Evolutionary conservation across 805 yeast species (phyloP).

Genomic region (Grigorovia yakushimaensis): DNA sequence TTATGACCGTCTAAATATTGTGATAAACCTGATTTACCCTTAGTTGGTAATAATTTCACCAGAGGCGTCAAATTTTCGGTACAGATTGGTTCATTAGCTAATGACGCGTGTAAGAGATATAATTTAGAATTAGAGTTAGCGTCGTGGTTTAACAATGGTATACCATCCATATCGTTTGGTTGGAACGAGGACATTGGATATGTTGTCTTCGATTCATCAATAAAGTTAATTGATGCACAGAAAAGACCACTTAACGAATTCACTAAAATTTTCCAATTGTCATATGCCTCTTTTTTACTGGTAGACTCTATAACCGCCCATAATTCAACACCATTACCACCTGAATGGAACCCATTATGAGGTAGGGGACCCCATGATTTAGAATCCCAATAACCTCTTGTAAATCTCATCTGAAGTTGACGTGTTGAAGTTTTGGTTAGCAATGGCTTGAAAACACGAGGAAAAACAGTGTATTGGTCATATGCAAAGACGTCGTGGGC

Average conservation of each 20-base stretch:
- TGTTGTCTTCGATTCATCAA: constrained; percentile 71
- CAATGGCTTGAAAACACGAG: constrained; percentile 72
- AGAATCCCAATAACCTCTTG: constrained; percentile 94
- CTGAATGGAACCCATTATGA: constrained; percentile 55
- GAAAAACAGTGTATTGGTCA: constrained; percentile 60
- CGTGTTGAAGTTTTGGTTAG: constrained; percentile 55
- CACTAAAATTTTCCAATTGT: constrained; percentile 61
- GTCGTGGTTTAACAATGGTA: constrained; percentile 18
- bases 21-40: constrained; percentile 82
- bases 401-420: constrained; percentile 74
- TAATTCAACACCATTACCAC: constrained; percentile 92
- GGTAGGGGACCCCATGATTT: constrained; percentile 83
- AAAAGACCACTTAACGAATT: constrained; percentile 81
- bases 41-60: constrained; percentile 78
- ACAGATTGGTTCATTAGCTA: constrained; percentile 92
- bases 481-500: constrained; percentile 16
- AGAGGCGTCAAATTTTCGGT: constrained; percentile 96
- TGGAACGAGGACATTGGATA: constrained; percentile 40
- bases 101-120: constrained; percentile 66
- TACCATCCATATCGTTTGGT: constrained; percentile 11
- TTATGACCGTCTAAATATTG: constrained; percentile 83
- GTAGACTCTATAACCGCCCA: constrained; percentile 78
- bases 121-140: constrained; percentile 28
- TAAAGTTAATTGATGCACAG: constrained; percentile 88
- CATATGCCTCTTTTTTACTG: constrained; percentile 42